These are phyloP conservation scores for Nakazawaea populi DNA, from an alignment of 805 yeast species.

Conservation along the genomic window DNA sequence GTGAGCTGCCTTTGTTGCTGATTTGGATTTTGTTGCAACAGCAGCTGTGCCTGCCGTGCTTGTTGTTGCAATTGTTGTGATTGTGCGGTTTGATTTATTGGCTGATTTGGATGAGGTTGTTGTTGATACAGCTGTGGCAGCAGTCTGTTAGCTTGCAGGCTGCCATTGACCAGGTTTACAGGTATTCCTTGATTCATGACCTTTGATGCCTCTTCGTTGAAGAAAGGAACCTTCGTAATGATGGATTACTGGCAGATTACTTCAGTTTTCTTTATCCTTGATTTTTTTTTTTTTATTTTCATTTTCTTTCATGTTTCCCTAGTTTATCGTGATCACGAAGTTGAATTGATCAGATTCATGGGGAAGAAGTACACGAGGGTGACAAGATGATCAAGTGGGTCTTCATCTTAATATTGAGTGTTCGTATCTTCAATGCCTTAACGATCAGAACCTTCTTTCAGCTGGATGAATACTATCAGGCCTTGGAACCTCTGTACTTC, in stretches of 20 bases:
- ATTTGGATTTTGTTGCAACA: constrained; percentile 20
- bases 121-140: not conserved
- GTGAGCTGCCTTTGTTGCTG: constrained; percentile 34
- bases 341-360: no score
- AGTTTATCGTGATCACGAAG: no score
- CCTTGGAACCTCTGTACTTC: constrained; percentile 85
- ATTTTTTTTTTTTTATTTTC: no score
- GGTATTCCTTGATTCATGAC: constrained; percentile 10
- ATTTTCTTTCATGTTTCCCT: no score
- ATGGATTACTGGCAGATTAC: no score
- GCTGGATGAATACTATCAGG: constrained; percentile 94
- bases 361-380: not conserved
- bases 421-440: constrained; percentile 45
- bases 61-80: constrained; percentile 22
- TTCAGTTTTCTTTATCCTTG: no score
- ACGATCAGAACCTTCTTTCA: constrained; percentile 76
- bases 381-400: not conserved
- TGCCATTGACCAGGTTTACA: constrained; percentile 7
- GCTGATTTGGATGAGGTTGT: constrained; percentile 5
- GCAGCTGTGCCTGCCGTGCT: constrained; percentile 16
- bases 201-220: not conserved
- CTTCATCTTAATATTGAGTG: not conserved
- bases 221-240: not conserved
- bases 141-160: not conserved
- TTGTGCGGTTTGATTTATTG: constrained; percentile 12